phyloP scores from a whole-genome alignment of 441 rosid genomes.

The Croton setiger region DNA sequence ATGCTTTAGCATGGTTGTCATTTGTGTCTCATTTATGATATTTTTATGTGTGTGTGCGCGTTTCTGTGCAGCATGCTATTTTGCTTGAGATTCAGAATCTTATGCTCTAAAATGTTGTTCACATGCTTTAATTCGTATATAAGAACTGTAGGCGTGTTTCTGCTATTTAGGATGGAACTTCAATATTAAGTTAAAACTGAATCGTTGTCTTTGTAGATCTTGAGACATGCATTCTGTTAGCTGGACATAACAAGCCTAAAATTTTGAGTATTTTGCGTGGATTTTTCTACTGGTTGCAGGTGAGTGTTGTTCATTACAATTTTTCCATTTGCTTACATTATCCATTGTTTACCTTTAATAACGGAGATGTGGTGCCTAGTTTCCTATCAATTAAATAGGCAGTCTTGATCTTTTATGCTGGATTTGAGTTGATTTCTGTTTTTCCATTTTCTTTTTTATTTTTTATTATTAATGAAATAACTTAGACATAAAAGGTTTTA shows the following conservation, averaged over 20 bases:
- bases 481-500: not conserved
- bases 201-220: conserved; percentile 38
- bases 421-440: not conserved
- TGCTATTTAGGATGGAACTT: conserved; percentile 1
- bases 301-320: conserved; percentile 17
- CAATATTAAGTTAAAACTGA: not conserved
- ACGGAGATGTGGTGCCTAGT: not conserved
- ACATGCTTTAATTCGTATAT: not conserved
- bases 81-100: not conserved
- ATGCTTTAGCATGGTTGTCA: not conserved
- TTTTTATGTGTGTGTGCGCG: not conserved
- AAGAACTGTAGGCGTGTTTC: not conserved
- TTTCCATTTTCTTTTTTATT: not conserved
- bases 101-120: not conserved
- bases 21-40: not conserved
- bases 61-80: not conserved
- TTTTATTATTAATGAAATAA: too few species aligned
- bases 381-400: not conserved
- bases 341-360: too few species aligned
- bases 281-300: conserved; percentile 61
- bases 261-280: conserved; percentile 58
- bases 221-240: conserved; percentile 13
- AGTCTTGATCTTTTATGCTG: not conserved
- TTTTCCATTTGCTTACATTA: not conserved
- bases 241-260: conserved; percentile 18